Evolutionary conservation across 257 asterid genomes (phyloP).

Genomic region (Rehmannia glutinosa): DNA sequence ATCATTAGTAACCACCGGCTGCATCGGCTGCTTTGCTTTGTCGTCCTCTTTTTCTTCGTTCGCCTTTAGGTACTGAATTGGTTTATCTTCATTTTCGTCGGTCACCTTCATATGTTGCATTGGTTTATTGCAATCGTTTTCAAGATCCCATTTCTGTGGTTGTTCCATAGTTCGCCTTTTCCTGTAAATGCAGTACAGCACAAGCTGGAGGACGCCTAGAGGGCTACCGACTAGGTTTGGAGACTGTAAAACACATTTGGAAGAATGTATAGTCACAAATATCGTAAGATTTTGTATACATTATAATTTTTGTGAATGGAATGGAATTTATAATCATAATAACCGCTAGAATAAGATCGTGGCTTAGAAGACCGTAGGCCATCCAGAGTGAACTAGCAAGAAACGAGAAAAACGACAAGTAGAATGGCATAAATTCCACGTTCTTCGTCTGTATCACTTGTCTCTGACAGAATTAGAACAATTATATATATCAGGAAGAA

Average conservation of each 20-base stretch:
- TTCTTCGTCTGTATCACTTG: constrained; percentile 73
- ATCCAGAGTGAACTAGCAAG: constrained; percentile 73
- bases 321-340: constrained; percentile 17
- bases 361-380: constrained; percentile 72
- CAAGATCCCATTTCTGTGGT: constrained; percentile 38
- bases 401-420: constrained; percentile 74
- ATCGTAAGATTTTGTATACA: no score
- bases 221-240: constrained; percentile 80
- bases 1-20: no score
- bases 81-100: no score
- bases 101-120: no score
- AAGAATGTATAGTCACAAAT: no score
- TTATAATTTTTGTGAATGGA: no score
- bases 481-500: no score
- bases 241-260: no score
- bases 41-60: no score
- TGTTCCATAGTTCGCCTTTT: constrained; percentile 23
- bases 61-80: no score
- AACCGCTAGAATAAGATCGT: constrained; percentile 73
- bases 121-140: constrained; percentile 14
- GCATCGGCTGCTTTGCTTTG: no score
- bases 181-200: constrained; percentile 65
- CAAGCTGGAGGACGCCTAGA: constrained; percentile 62
- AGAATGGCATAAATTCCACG: constrained; percentile 86
- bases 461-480: no score